Conservation (phyloP, 2,329 filamentous ascomycete species). For the Colletotrichum lupini region DNA sequence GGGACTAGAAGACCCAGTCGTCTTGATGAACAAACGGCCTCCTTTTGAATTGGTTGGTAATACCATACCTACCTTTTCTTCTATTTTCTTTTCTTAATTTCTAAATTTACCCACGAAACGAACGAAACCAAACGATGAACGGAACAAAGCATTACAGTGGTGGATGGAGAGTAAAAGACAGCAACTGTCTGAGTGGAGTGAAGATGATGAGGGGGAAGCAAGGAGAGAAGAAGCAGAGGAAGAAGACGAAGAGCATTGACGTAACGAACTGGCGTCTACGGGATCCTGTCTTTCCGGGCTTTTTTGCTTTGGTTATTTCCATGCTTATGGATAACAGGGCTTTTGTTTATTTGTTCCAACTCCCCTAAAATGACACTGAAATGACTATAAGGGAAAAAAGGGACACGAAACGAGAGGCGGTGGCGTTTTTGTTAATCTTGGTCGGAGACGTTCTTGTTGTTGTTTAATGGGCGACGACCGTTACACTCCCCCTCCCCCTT, state of each 20-base stretch:
- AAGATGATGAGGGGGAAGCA: background rate
- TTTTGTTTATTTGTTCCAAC: background rate
- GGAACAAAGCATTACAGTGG: constrained; percentile 26
- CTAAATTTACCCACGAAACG: constrained; percentile 10
- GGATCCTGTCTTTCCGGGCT: constrained; percentile 22
- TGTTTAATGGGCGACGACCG: background rate
- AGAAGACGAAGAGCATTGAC: constrained; percentile 18
- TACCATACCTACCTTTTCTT: background rate
- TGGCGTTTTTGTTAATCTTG: background rate
- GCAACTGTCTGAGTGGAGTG: background rate
- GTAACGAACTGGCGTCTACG: constrained; percentile 35
- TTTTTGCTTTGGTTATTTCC: constrained; percentile 12
- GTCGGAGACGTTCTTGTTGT: too few relatives aligned
- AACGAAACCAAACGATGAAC: constrained; percentile 32
- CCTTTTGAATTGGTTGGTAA: background rate
- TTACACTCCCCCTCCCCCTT: background rate
- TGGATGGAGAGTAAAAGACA: background rate
- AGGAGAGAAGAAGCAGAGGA: background rate
- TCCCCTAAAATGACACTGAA: background rate
- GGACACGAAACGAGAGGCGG: background rate
- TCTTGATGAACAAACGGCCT: background rate
- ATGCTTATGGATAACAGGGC: background rate
- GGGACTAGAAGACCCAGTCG: constrained; percentile 34
- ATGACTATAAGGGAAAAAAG: background rate
- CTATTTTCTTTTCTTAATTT: background rate